Evolutionary conservation across 140 eudicot genomes (phyloP).

Genomic region (Senecio squalidus): DNA sequence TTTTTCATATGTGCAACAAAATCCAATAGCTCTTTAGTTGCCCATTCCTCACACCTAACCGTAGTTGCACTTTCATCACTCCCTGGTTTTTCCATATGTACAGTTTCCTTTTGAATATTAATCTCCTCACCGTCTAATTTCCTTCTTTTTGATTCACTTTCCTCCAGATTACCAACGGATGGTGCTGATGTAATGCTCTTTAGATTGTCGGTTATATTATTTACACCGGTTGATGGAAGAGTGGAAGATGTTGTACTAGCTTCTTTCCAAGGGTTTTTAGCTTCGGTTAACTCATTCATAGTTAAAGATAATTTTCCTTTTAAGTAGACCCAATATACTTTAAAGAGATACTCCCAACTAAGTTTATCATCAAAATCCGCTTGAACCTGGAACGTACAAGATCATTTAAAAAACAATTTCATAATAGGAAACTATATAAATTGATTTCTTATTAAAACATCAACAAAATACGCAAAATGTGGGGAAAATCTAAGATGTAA

Average conservation of each 20-base stretch:
- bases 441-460: neutral
- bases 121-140: conserved; percentile 37
- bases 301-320: conserved; percentile 75
- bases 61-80: conserved; percentile 8
- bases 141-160: conserved; percentile 38
- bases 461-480: neutral
- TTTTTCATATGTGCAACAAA: conserved; percentile 79
- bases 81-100: conserved; percentile 19
- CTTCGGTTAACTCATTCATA: conserved; percentile 55
- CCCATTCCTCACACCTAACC: conserved; percentile 34
- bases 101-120: conserved; percentile 23
- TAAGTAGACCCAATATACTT: conserved; percentile 77
- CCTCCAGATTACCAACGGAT: conserved; percentile 31
- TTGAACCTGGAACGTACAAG: conserved; percentile 51
- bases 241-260: conserved; percentile 21
- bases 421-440: neutral
- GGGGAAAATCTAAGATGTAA: too few species aligned
- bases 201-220: neutral
- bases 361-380: conserved; percentile 93
- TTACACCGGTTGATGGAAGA: conserved; percentile 23
- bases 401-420: conserved; percentile 5
- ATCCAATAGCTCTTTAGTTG: conserved; percentile 59
- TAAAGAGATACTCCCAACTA: conserved; percentile 99
- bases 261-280: conserved; percentile 71
- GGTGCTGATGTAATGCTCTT: neutral